These are phyloP conservation scores for Letharia columbiana DNA, from an alignment of 495 filamentous ascomycete species.

Conservation along the genomic window DNA sequence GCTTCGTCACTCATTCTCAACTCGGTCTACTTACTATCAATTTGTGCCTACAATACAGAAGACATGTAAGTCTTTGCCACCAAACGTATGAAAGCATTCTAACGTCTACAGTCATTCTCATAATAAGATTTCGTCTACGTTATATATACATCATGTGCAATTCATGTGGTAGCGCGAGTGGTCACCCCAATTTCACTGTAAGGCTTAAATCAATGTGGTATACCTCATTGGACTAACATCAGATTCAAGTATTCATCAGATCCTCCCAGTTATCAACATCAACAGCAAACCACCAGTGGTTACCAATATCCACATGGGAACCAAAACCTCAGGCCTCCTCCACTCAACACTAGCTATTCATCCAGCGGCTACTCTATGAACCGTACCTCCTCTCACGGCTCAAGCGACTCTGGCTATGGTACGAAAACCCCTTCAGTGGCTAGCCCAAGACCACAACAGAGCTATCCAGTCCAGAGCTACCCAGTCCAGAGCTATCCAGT, in stretches of 20 bases:
- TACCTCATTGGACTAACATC: background rate
- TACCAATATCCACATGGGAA: background rate
- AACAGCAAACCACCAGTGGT: background rate
- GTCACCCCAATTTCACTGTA: background rate
- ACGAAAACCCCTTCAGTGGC: slow-evolving; percentile 3
- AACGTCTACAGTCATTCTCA: background rate
- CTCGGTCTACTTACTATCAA: background rate
- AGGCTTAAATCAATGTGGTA: background rate
- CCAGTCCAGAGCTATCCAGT: background rate
- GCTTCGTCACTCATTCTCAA: background rate
- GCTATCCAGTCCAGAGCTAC: slow-evolving; percentile 2
- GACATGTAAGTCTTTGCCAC: background rate
- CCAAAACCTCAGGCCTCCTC: background rate
- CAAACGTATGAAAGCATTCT: background rate
- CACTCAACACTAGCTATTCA: background rate
- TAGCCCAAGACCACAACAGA: background rate
- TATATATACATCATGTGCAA: background rate
- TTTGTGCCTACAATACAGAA: background rate
- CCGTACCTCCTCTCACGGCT: background rate
- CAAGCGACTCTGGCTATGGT: background rate
- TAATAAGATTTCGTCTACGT: too few species aligned
- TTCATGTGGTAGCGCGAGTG: background rate
- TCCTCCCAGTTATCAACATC: background rate
- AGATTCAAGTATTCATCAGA: background rate
- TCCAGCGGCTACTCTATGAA: background rate